These are phyloP conservation scores for Zhuliangozyma parablackwelliae DNA, from an alignment of 1,139 yeast genomes.

Conservation along the genomic window DNA sequence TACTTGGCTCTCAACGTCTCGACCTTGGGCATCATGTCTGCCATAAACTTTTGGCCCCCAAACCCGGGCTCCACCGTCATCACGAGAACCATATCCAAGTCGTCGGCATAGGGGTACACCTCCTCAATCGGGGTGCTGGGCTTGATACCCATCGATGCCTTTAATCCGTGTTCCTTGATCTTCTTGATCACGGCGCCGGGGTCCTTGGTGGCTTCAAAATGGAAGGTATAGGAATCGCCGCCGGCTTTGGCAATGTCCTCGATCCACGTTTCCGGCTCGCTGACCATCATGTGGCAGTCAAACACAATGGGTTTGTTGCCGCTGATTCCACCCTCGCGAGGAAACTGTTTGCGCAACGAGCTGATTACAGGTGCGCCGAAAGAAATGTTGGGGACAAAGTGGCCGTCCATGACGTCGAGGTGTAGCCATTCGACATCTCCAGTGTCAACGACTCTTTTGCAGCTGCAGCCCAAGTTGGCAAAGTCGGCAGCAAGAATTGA, in stretches of 20 bases:
- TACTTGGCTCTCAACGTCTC: constrained; percentile 63
- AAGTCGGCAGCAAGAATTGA: constrained; percentile 94
- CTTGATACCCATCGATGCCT: constrained; percentile 91
- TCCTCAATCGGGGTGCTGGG: constrained; percentile 92
- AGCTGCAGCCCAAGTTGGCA: constrained; percentile 81
- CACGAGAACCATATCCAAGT: constrained; percentile 86
- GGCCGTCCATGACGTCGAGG: constrained; percentile 98
- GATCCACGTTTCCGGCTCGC: constrained; percentile 94
- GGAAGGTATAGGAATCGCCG: constrained; percentile 95
- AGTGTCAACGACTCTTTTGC: constrained; percentile 71
- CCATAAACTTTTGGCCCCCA: constrained; percentile 97
- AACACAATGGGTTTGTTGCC: constrained; percentile 55
- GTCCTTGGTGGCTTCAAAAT: constrained; percentile 86
- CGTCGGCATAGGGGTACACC: constrained; percentile 67
- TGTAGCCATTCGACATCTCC: constrained; percentile 91
- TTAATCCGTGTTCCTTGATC: constrained; percentile 78
- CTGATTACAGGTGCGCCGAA: constrained; percentile 88
- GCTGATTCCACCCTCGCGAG: constrained; percentile 33
- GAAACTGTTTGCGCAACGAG: constrained; percentile 73
- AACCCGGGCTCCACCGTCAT: constrained; percentile 99
- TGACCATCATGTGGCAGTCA: constrained; percentile 99
- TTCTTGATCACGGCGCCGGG: constrained; percentile 70
- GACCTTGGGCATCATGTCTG: constrained; percentile 95
- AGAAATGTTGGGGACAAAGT: constrained; percentile 94
- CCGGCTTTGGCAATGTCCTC: constrained; percentile 90